phyloP scores from a whole-genome alignment of 345 rosid genomes.

The Fremontodendron californicum region DNA sequence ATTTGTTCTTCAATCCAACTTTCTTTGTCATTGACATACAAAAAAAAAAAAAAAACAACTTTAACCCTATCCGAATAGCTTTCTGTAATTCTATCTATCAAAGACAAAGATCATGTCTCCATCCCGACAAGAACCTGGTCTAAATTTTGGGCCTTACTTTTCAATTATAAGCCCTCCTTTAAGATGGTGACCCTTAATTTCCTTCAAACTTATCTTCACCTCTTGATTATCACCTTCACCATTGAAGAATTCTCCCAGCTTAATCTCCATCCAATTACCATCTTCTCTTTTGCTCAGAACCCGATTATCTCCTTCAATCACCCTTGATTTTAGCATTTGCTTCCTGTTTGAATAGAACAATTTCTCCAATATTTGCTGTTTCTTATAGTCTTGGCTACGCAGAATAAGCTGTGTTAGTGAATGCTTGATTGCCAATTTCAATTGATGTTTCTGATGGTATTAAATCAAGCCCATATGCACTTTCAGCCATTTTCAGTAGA shows the following conservation, averaged over 20 bases:
- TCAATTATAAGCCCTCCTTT: slow-evolving; percentile 72
- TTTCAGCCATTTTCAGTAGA: slow-evolving; percentile 29
- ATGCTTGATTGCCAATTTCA: slow-evolving; percentile 18
- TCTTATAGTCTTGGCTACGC: slow-evolving; percentile 25
- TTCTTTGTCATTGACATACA: not conserved
- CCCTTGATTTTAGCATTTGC: not conserved
- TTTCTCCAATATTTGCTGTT: slow-evolving; percentile 22
- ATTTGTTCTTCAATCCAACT: not conserved
- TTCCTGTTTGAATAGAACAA: slow-evolving; percentile 2
- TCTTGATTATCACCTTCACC: slow-evolving; percentile 31
- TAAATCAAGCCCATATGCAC: slow-evolving; percentile 49
- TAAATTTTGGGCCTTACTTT: slow-evolving; percentile 70
- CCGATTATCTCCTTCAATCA: not conserved
- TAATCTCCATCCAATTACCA: slow-evolving; percentile 84
- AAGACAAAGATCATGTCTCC: not conserved
- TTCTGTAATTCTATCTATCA: not conserved
- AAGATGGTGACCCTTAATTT: slow-evolving; percentile 64
- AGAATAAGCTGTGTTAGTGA: slow-evolving; percentile 5
- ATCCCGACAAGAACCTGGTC: too few species aligned
- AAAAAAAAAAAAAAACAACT: not conserved
- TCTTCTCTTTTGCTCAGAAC: slow-evolving; percentile 34
- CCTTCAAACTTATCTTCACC: slow-evolving; percentile 58
- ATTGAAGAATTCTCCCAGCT: slow-evolving; percentile 57
- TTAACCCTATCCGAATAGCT: not conserved
- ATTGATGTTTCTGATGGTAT: slow-evolving; percentile 43